Evolutionary conservation across 768 basidiomycete genomes (phyloP).

Genomic region (Botryobasidium botryosum): DNA sequence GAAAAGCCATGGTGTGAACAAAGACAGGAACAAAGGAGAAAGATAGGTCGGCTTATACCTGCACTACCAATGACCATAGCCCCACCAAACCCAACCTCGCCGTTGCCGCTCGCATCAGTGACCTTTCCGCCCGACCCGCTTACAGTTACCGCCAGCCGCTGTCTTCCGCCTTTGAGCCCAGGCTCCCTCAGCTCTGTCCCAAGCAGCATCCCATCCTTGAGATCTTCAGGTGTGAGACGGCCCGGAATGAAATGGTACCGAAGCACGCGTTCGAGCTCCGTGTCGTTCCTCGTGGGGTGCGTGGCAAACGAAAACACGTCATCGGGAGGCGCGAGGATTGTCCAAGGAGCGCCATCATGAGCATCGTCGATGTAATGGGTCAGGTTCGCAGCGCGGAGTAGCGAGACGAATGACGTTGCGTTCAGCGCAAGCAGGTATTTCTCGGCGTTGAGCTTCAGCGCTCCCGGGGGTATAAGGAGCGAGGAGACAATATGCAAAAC

Average conservation of each 20-base stretch:
- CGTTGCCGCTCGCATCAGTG: slow-evolving; percentile 27
- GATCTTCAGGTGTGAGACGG: slow-evolving; percentile 48
- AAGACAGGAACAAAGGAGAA: not conserved
- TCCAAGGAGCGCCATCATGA: slow-evolving; percentile 20
- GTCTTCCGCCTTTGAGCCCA: slow-evolving; percentile 49
- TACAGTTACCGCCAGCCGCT: slow-evolving; percentile 58
- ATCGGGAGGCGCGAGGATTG: slow-evolving; percentile 84
- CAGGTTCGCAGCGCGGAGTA: slow-evolving; percentile 72
- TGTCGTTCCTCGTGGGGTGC: slow-evolving; percentile 18
- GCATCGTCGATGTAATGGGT: slow-evolving; percentile 22
- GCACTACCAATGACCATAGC: slow-evolving; percentile 63
- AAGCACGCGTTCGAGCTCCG: slow-evolving; percentile 53
- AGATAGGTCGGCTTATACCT: slow-evolving; percentile 31
- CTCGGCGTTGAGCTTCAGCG: slow-evolving; percentile 75
- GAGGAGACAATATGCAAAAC: slow-evolving; percentile 81
- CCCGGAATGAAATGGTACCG: slow-evolving; percentile 89
- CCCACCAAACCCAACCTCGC: slow-evolving; percentile 60
- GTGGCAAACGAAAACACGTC: slow-evolving; percentile 46
- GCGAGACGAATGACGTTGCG: slow-evolving; percentile 76
- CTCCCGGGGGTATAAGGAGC: slow-evolving; percentile 59
- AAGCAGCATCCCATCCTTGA: slow-evolving; percentile 57
- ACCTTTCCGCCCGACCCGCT: slow-evolving; percentile 14
- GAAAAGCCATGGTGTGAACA: not conserved
- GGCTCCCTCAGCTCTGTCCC: slow-evolving; percentile 60
- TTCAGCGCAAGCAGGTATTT: slow-evolving; percentile 87